Evolutionary conservation across 2,329 filamentous ascomycete species (phyloP).

Genomic region (Cercospora canescens): DNA sequence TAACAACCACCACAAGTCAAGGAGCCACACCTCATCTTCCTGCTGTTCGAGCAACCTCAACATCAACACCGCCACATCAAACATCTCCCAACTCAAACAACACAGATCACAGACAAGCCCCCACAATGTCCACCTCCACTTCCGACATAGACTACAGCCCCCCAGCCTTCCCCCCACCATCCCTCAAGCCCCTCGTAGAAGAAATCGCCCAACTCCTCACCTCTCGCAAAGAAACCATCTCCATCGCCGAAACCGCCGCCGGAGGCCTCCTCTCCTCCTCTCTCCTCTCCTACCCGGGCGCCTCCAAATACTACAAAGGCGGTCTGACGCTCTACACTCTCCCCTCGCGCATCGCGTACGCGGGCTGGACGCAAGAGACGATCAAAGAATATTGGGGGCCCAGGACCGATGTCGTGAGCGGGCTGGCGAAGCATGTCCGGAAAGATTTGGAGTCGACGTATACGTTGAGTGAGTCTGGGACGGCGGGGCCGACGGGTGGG

Average conservation of each 20-base stretch:
- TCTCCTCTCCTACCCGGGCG: constrained; percentile 60
- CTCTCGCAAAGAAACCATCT: constrained; percentile 57
- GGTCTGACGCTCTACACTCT: constrained; percentile 65
- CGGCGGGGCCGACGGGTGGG: constrained; percentile 64
- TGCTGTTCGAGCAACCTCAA: not conserved
- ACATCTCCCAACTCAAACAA: not conserved
- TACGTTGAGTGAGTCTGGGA: constrained; percentile 60
- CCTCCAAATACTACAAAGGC: constrained; percentile 59
- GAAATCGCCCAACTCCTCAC: constrained; percentile 57
- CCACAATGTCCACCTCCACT: constrained; percentile 16
- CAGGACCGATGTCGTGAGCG: constrained; percentile 57
- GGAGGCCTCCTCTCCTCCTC: constrained; percentile 63
- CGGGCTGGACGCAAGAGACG: constrained; percentile 59
- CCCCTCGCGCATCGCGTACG: constrained; percentile 58
- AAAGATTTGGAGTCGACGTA: constrained; percentile 58
- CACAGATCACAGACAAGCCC: not conserved
- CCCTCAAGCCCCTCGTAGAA: constrained; percentile 36
- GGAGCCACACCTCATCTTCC: not conserved
- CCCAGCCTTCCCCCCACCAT: not conserved
- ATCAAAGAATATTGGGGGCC: constrained; percentile 60
- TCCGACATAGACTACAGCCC: not conserved
- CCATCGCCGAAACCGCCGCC: constrained; percentile 64
- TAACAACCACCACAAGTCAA: no score
- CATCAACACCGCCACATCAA: not conserved
- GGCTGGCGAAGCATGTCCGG: constrained; percentile 58